Base-by-base conservation (phyloP, 768 basidiomycete species). In the Artomyces pyxidatus region DNA sequence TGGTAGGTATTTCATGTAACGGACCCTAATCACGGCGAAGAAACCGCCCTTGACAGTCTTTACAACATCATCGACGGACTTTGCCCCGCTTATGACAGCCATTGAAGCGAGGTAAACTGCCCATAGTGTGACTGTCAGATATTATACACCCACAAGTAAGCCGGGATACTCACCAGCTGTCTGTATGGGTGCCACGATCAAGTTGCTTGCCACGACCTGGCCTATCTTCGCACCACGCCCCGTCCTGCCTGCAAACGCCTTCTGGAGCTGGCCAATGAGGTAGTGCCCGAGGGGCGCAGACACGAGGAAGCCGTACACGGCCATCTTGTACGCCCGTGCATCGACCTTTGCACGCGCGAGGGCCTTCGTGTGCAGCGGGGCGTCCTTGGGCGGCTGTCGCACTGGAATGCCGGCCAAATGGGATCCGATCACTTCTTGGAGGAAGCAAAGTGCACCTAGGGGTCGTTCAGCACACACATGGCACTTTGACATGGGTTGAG, bases 41-140 rank as follows among this genome's bases (percentile, higher is more conserved):
- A 89, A 89, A 17, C 88, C 87, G 16, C 65, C 73, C 62, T 77
- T 82, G 27, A 92, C 76, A 1, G 84, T 83, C 59, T 75, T 78
- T 41, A 75, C 55, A 42, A 93, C 70, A 22, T 84, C 81, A 30
- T 80, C 73, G 7, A 76, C 53, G 8, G 83, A 78, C 55, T 74
- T 77, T 16, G 88, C 87, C 30, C 91, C 91, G 50, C 83, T 83
- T 54, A 94, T 91, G 29, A 92, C 63, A 1, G 91, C 87, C 80
- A 89, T 85, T 22, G 80, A 87, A 0, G 84, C 72, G 27, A 94
- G 73, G 64, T 79, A 89, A 4, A 77, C 88, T 84, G 52, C 22
- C 27, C 27, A 46, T 16, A 17, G n/a, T 25, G 30, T n/a, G 6
- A 7, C 6, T 21, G 29, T 17, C 4, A 17, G n/a, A 1, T 0